These are phyloP conservation scores for Aspergillus sp. DNA, from an alignment of 2,329 filamentous ascomycete species.

Conservation along the genomic window DNA sequence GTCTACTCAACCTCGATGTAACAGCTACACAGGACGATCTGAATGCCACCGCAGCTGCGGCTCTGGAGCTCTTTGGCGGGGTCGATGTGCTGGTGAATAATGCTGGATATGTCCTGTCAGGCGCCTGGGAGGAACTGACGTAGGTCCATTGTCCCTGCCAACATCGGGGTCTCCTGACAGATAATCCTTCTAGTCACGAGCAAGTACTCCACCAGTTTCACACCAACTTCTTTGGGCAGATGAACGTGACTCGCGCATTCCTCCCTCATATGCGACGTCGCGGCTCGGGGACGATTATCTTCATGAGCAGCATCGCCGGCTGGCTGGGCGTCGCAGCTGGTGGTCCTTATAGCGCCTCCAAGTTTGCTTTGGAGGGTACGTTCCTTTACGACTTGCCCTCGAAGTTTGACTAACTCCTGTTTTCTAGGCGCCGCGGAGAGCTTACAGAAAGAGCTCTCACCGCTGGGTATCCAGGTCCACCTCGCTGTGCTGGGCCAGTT, in stretches of 20 bases:
- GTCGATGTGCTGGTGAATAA: slow-evolving; percentile 55
- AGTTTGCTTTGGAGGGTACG: slow-evolving; percentile 14
- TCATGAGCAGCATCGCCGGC: slow-evolving; percentile 49
- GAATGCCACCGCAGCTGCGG: neutral
- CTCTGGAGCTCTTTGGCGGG: slow-evolving; percentile 25
- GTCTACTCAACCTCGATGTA: neutral
- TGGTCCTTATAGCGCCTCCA: slow-evolving; percentile 3
- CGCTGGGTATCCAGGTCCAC: slow-evolving; percentile 44
- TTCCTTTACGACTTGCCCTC: slow-evolving; percentile 38
- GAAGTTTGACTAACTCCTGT: slow-evolving; percentile 29
- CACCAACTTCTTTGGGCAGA: slow-evolving; percentile 35
- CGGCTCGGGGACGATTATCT: slow-evolving; percentile 44
- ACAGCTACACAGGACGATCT: neutral
- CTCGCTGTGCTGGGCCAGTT: slow-evolving; percentile 60
- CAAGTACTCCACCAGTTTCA: neutral
- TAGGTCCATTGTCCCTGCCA: slow-evolving; percentile 10
- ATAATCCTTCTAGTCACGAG: neutral
- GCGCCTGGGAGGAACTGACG: slow-evolving; percentile 32
- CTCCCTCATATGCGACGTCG: slow-evolving; percentile 44
- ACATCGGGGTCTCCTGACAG: neutral
- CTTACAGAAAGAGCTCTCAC: slow-evolving; percentile 51
- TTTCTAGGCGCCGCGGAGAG: slow-evolving; percentile 48
- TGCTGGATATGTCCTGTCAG: slow-evolving; percentile 41
- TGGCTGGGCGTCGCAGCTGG: slow-evolving; percentile 4
- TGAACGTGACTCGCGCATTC: slow-evolving; percentile 44